Conservation (phyloP, 2,329 filamentous ascomycete species). For the Fusarium sp. region DNA sequence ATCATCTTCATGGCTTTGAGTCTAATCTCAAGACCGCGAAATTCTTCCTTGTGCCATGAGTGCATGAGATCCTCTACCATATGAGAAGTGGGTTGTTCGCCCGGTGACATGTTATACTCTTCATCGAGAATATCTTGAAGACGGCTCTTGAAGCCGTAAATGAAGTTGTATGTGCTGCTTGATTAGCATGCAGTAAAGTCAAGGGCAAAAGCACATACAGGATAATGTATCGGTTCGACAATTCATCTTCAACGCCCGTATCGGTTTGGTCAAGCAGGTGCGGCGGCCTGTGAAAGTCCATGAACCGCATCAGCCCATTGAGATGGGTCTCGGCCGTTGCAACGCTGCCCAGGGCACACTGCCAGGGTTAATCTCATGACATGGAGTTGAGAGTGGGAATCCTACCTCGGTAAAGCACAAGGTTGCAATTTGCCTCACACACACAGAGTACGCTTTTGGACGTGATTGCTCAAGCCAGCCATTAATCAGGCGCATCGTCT, state of each 20-base stretch:
- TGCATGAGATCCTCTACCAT: slow-evolving; percentile 30
- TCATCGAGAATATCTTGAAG: slow-evolving; percentile 28
- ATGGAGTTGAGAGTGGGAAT: too few species aligned
- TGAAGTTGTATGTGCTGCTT: slow-evolving; percentile 39
- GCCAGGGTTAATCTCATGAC: neutral
- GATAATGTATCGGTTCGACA: slow-evolving; percentile 37
- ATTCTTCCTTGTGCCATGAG: slow-evolving; percentile 36
- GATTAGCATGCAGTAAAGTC: fast-evolving
- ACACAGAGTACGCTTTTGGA: slow-evolving; percentile 5
- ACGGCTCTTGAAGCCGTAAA: slow-evolving; percentile 43
- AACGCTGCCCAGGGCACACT: slow-evolving; percentile 42
- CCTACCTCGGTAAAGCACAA: slow-evolving; percentile 40
- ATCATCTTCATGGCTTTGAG: slow-evolving; percentile 36
- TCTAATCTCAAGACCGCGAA: slow-evolving; percentile 15
- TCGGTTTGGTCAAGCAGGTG: neutral
- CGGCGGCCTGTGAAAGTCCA: slow-evolving; percentile 35
- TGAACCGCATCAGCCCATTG: slow-evolving; percentile 37
- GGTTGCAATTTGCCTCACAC: slow-evolving; percentile 37
- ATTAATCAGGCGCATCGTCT: slow-evolving; percentile 38
- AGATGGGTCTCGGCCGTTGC: slow-evolving; percentile 36
- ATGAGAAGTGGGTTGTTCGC: neutral
- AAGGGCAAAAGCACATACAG: slow-evolving; percentile 12
- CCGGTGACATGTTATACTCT: neutral
- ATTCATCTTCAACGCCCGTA: slow-evolving; percentile 30
- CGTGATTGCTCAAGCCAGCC: slow-evolving; percentile 1